A percentile compares a stretch with the other conserved stretches of the same genome.
Conservation (phyloP, 345 rosid genomes). For the Garcia nutans region DNA sequence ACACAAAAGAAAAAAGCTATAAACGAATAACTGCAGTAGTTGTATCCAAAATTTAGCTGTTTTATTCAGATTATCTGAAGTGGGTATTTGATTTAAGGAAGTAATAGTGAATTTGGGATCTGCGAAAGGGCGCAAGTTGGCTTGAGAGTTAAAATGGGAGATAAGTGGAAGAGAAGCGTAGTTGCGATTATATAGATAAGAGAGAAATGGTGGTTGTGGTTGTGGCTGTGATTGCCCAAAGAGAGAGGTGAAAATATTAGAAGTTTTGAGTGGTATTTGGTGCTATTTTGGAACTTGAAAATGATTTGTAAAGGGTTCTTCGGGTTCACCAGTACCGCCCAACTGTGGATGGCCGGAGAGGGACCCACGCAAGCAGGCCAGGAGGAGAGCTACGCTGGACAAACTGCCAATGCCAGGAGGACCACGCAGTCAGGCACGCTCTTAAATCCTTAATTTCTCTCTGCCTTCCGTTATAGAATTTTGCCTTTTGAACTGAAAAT, state of each 20-base stretch:
- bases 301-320: neutral
- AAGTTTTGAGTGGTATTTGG: neutral
- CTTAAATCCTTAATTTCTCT: too few species aligned
- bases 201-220: neutral
- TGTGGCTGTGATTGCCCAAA: neutral
- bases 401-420: neutral
- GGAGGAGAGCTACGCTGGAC: too few species aligned
- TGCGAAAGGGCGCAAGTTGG: neutral
- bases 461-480: too few species aligned
- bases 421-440: too few species aligned
- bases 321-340: neutral
- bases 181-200: constrained; percentile 3
- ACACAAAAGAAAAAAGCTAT: neutral
- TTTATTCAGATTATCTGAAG: neutral
- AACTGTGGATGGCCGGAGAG: neutral
- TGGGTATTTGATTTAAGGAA: neutral
- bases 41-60: too few species aligned
- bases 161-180: neutral
- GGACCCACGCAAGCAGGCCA: constrained; percentile 1
- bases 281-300: neutral
- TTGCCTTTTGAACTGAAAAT: too few species aligned
- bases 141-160: neutral
- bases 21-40: neutral
- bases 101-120: neutral
- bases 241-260: neutral